Conservation (phyloP, 176 grass and related monocot genomes). For the Musa itinerans region DNA sequence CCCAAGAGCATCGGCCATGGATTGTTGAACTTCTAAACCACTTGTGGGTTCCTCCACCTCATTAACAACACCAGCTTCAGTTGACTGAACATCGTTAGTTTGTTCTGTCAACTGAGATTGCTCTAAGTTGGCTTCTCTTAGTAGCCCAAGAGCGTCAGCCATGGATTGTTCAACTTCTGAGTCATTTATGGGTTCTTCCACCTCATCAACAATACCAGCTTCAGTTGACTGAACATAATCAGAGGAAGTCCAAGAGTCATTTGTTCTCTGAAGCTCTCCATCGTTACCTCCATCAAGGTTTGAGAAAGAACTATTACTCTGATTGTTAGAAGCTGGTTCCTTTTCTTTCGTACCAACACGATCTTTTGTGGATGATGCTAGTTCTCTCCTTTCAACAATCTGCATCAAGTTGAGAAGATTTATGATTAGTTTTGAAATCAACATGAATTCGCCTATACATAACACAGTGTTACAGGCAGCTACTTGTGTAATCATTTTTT, state of each 20-base stretch:
- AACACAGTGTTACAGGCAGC: too few species aligned
- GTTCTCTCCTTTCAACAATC: constrained; percentile 75
- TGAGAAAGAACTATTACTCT: constrained; percentile 28
- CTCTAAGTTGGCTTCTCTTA: constrained; percentile 19
- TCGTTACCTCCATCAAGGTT: constrained; percentile 16
- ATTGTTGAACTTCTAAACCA: constrained; percentile 26
- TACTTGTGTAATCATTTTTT: too few species aligned
- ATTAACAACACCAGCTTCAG: constrained; percentile 7
- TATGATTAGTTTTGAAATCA: too few species aligned
- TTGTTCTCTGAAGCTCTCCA: constrained; percentile 16
- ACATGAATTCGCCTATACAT: too few species aligned
- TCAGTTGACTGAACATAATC: constrained; percentile 16
- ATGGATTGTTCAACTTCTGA: constrained; percentile 20
- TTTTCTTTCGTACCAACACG: constrained; percentile 45
- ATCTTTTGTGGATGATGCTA: constrained; percentile 40
- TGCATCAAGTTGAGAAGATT: constrained; percentile 31
- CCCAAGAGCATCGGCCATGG: constrained; percentile 23
- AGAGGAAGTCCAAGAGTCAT: constrained; percentile 16
- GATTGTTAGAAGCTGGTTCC: constrained; percentile 18
- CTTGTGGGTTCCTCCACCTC: constrained; percentile 19
- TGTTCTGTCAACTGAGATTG: not conserved
- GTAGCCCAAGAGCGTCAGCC: constrained; percentile 27
- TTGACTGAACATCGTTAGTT: constrained; percentile 5
- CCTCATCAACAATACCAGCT: constrained; percentile 6
- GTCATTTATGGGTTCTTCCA: constrained; percentile 26